These are phyloP conservation scores for Kwoniella sp. DNA, from an alignment of 768 basidiomycete genomes.

Conservation along the genomic window DNA sequence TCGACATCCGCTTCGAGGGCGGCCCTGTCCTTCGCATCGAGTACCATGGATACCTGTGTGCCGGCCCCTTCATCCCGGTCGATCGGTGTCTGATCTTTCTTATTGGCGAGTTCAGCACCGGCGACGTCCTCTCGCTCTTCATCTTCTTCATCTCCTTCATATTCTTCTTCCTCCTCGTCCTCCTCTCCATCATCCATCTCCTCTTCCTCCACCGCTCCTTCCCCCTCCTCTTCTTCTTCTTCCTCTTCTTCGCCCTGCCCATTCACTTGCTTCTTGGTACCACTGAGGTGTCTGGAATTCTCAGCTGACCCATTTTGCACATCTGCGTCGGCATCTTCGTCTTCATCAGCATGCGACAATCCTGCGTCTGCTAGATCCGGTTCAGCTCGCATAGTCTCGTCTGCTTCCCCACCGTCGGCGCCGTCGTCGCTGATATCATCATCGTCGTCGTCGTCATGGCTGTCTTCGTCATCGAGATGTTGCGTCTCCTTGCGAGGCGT, in stretches of 20 bases:
- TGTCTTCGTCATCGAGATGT: background rate
- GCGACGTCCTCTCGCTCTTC: background rate
- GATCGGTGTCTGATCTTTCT: background rate
- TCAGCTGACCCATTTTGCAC: slow-evolving; percentile 1
- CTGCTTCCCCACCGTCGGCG: background rate
- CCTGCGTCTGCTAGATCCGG: slow-evolving; percentile 4
- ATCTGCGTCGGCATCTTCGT: slow-evolving; percentile 1
- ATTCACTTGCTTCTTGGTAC: slow-evolving; percentile 9
- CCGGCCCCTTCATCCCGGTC: background rate
- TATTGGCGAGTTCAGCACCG: too few species aligned
- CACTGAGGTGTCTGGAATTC: slow-evolving; percentile 12
- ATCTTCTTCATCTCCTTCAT: slow-evolving; percentile 11
- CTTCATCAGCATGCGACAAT: slow-evolving; percentile 10
- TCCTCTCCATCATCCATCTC: slow-evolving; percentile 23
- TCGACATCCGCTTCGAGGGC: background rate
- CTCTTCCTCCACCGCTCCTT: slow-evolving; percentile 21
- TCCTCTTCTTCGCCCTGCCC: slow-evolving; percentile 24
- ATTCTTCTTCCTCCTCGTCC: slow-evolving; percentile 1
- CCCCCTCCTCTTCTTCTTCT: slow-evolving; percentile 21
- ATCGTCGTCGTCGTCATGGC: slow-evolving; percentile 2
- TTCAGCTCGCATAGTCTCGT: slow-evolving; percentile 22
- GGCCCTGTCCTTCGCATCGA: background rate
- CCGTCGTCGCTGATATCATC: slow-evolving; percentile 2
- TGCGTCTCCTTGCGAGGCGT: background rate
- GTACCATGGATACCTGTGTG: background rate